Conservation (phyloP, 371 early-diverging fungal genomes). For the Mucor mucedo region DNA sequence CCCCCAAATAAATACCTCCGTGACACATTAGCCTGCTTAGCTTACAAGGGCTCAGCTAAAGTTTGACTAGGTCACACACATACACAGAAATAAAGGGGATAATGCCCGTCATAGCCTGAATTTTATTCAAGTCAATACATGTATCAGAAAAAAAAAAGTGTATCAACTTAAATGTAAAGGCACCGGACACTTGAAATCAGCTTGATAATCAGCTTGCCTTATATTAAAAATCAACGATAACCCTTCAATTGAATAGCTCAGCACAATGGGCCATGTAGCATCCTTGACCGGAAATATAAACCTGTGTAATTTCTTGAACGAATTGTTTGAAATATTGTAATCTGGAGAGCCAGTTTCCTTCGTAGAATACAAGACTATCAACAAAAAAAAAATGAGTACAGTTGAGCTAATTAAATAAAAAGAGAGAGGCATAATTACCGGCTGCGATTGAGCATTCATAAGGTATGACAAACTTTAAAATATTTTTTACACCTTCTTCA, state of each 20-base stretch:
- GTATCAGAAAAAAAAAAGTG: too few species aligned
- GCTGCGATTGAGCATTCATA: not conserved
- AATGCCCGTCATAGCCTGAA: too few species aligned
- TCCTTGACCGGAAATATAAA: constrained; percentile 6
- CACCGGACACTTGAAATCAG: not conserved
- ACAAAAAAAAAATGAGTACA: not conserved
- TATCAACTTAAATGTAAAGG: too few species aligned
- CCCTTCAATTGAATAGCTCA: not conserved
- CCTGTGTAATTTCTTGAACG: not conserved
- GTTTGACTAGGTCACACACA: too few species aligned
- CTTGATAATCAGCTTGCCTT: constrained; percentile 4
- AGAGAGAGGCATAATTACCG: not conserved
- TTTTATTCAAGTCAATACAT: too few species aligned
- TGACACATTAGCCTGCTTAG: too few species aligned
- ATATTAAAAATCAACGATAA: not conserved
- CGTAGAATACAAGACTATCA: not conserved
- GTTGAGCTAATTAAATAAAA: not conserved
- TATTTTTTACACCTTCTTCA: not conserved
- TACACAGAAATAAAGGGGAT: too few species aligned
- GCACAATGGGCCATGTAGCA: not conserved
- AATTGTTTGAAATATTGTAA: constrained; percentile 4
- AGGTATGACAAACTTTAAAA: not conserved
- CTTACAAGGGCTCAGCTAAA: too few species aligned
- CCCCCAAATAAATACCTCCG: too few species aligned
- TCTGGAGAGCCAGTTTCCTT: not conserved